Percentiles rank a stretch among this genome's conserved stretches.
Conservation (phyloP, 495 filamentous ascomycete genomes). For the Niebla homalea region DNA sequence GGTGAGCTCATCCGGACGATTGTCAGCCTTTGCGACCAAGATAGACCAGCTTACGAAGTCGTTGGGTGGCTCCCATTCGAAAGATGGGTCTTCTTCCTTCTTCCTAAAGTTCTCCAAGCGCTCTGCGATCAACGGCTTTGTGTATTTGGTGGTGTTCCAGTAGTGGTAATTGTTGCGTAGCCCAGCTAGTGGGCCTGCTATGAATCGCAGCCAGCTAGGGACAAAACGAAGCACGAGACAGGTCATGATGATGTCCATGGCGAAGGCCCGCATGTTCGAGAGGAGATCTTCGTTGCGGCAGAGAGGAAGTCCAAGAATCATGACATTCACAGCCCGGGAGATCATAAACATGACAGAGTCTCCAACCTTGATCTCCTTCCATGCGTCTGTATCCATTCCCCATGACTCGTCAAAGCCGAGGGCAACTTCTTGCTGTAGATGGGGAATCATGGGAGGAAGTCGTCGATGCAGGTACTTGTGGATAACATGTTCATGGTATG, state of each 20-base stretch:
- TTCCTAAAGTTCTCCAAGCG: constrained; percentile 16
- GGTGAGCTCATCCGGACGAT: constrained; percentile 9
- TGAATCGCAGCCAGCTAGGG: constrained; percentile 18
- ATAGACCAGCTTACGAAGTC: constrained; percentile 20
- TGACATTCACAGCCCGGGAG: constrained; percentile 23
- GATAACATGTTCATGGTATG: constrained; percentile 19
- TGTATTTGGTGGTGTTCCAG: constrained; percentile 15
- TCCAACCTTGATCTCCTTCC: constrained; percentile 20
- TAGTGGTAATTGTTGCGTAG: constrained; percentile 4
- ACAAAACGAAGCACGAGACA: neutral
- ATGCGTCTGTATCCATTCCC: constrained; percentile 18
- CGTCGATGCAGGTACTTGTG: constrained; percentile 17
- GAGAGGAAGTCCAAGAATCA: constrained; percentile 27
- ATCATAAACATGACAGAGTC: constrained; percentile 23
- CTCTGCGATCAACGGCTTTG: constrained; percentile 14
- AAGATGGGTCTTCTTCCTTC: constrained; percentile 9
- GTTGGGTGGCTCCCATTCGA: constrained; percentile 18
- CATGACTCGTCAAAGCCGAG: constrained; percentile 17
- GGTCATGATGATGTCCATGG: neutral
- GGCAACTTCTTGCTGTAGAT: constrained; percentile 20
- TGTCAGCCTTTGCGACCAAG: constrained; percentile 13
- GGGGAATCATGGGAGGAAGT: constrained; percentile 13
- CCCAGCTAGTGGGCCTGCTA: constrained; percentile 18
- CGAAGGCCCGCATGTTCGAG: constrained; percentile 6
- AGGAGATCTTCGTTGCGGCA: constrained; percentile 23